Percentiles rank a stretch among this genome's conserved stretches.
These are phyloP conservation scores for Corchorus olitorius DNA, from an alignment of 345 rosid species.

Conservation along the genomic window DNA sequence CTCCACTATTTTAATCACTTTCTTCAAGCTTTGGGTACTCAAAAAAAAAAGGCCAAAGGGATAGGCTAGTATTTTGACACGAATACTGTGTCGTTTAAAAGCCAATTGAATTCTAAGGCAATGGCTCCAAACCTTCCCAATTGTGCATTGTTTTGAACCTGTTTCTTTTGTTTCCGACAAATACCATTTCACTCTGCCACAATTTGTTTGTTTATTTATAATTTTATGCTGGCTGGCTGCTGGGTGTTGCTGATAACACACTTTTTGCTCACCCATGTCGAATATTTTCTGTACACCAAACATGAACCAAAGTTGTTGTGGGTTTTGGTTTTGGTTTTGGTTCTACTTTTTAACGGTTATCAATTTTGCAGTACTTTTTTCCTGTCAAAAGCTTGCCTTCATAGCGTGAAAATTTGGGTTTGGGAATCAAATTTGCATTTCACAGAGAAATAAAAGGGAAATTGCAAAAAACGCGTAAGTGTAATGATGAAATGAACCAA, in stretches of 20 bases:
- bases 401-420: not conserved
- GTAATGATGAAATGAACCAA: conserved; percentile 5
- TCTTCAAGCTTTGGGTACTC: not conserved
- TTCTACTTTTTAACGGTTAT: conserved; percentile 18
- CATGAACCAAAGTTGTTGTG: not conserved
- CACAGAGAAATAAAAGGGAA: not conserved
- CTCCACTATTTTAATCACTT: not conserved
- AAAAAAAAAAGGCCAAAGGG: not conserved
- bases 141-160: not conserved
- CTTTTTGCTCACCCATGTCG: not conserved
- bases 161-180: not conserved
- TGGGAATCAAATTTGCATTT: not conserved
- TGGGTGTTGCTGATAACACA: not conserved
- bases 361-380: not conserved
- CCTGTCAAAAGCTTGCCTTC: not conserved
- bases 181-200: not conserved
- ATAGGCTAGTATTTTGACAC: not conserved
- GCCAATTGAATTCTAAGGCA: not conserved
- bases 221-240: not conserved
- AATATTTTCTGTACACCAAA: not conserved
- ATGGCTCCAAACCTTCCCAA: not conserved
- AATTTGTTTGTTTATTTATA: no score
- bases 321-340: not conserved
- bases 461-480: not conserved
- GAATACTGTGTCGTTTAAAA: not conserved